Conservation (phyloP, 2,329 filamentous ascomycete species). For the Ophiostoma tasmaniense region DNA sequence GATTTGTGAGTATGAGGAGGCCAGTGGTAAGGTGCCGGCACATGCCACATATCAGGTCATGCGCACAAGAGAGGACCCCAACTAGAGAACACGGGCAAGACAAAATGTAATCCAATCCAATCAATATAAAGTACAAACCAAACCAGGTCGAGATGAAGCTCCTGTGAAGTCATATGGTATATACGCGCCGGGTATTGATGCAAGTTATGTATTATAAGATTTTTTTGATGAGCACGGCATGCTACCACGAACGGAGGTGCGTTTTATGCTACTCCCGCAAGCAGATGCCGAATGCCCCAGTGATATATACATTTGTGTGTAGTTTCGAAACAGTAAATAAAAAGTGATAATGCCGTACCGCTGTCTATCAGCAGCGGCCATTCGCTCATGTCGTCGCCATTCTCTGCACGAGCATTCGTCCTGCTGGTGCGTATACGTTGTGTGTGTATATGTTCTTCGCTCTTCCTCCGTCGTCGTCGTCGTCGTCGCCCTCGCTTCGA, state of each 20-base stretch:
- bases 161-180: not conserved
- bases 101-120: not conserved
- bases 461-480: not conserved
- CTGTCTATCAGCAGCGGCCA: not conserved
- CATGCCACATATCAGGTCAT: slow-evolving; percentile 67
- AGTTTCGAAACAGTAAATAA: not conserved
- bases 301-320: not conserved
- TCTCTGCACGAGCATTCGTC: not conserved
- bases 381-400: not conserved
- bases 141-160: not conserved
- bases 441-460: not conserved
- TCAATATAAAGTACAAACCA: not conserved
- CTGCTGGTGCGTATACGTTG: not conserved
- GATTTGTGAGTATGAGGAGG: slow-evolving; percentile 87
- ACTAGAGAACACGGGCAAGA: not conserved
- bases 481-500: not conserved
- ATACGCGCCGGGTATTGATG: not conserved
- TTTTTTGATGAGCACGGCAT: not conserved
- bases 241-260: not conserved
- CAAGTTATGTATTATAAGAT: not conserved
- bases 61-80: slow-evolving; percentile 45
- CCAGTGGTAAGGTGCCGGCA: slow-evolving; percentile 77
- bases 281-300: not conserved
- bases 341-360: not conserved
- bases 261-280: not conserved